These are phyloP conservation scores for Sugiyamaella valdiviana DNA, from an alignment of 805 yeast genomes.

Conservation along the genomic window DNA sequence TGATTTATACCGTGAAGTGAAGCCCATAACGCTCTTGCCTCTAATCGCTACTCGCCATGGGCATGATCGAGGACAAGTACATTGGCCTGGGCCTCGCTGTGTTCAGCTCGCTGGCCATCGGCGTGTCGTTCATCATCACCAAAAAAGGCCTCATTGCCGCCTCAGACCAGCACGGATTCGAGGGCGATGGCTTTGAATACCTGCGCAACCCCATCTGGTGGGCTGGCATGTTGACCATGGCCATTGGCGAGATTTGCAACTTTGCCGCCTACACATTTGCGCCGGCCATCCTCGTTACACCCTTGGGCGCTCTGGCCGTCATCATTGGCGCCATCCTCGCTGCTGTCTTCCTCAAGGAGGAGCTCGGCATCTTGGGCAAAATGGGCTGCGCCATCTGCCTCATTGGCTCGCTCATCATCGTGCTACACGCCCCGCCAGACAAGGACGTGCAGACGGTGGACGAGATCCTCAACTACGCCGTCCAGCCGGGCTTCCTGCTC, in stretches of 20 bases:
- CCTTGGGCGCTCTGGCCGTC: conserved; percentile 83
- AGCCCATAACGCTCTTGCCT: too few species aligned
- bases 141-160: conserved; percentile 78
- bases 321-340: conserved; percentile 90
- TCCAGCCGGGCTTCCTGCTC: conserved; percentile 62
- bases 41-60: too few species aligned
- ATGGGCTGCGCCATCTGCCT: conserved; percentile 91
- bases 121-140: conserved; percentile 83
- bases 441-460: conserved; percentile 83
- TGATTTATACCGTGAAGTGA: too few species aligned
- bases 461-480: conserved; percentile 75
- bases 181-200: conserved; percentile 71
- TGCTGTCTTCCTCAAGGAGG: conserved; percentile 75
- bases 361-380: conserved; percentile 78
- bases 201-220: conserved; percentile 86
- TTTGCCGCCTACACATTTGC: conserved; percentile 95
- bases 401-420: conserved; percentile 81
- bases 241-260: conserved; percentile 84
- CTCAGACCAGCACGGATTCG: conserved; percentile 52
- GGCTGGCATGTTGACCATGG: conserved; percentile 87
- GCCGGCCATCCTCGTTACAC: conserved; percentile 87
- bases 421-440: conserved; percentile 91
- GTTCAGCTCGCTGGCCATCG: conserved; percentile 82
- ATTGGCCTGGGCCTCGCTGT: conserved; percentile 85
- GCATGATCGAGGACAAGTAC: conserved; percentile 69